Evolutionary conservation across 176 grass and related monocot genomes (phyloP).

Genomic region (Coix lacrymajobi): DNA sequence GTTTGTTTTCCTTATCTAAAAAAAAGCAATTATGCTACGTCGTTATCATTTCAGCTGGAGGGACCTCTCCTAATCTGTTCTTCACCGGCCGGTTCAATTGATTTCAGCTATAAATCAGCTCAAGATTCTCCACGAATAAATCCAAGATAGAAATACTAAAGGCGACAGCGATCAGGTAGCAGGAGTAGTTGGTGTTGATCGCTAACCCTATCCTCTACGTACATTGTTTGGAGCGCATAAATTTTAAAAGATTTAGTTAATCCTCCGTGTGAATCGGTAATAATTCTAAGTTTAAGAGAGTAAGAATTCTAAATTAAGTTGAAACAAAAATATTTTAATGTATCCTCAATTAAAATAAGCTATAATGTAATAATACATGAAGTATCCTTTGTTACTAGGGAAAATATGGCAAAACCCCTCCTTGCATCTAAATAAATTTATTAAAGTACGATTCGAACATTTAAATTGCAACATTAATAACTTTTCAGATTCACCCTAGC

Average conservation of each 20-base stretch:
- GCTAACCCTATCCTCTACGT: neutral
- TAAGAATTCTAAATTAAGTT: neutral
- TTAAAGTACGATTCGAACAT: neutral
- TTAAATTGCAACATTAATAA: neutral
- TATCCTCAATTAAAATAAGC: neutral
- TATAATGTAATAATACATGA: neutral
- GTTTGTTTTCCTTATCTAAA: too few species aligned
- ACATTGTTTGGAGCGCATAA: neutral
- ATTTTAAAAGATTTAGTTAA: neutral
- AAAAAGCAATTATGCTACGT: neutral
- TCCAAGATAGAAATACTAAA: neutral
- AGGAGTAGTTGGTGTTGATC: slow-evolving; percentile 19
- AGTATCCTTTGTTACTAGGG: neutral
- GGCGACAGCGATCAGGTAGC: neutral
- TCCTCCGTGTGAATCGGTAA: neutral
- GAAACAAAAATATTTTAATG: neutral
- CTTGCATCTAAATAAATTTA: neutral
- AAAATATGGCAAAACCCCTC: neutral
- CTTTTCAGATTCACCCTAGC: neutral
- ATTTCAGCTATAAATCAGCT: neutral
- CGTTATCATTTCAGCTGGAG: neutral
- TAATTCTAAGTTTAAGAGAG: neutral
- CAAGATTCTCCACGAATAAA: neutral
- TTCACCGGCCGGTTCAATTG: neutral
- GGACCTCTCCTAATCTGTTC: neutral